Conservation (phyloP, 805 yeast species). For the Ogataea nonfermentans region DNA sequence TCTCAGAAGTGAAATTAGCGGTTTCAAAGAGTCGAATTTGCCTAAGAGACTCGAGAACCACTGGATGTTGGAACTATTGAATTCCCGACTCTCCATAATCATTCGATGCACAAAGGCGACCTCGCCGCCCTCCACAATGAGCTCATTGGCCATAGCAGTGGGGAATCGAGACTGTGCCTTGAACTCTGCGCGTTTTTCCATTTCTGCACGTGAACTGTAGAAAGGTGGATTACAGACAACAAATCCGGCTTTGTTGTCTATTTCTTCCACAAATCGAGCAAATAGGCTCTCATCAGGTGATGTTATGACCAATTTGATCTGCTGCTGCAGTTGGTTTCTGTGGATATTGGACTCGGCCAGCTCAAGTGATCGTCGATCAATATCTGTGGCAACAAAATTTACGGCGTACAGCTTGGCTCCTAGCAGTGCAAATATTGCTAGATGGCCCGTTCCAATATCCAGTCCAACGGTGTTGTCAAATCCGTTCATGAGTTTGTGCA, state of each 20-base stretch:
- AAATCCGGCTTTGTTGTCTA: constrained; percentile 24
- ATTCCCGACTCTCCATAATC: constrained; percentile 32
- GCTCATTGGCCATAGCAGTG: constrained; percentile 36
- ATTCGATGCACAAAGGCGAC: constrained; percentile 36
- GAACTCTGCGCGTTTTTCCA: constrained; percentile 19
- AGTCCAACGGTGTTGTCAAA: constrained; percentile 26
- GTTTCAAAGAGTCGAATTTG: constrained; percentile 17
- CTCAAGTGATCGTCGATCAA: constrained; percentile 35
- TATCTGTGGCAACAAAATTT: constrained; percentile 42
- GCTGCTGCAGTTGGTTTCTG: constrained; percentile 26
- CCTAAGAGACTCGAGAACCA: constrained; percentile 42
- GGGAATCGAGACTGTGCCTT: constrained; percentile 25
- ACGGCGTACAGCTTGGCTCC: constrained; percentile 23
- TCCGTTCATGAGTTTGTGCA: constrained; percentile 13
- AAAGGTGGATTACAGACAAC: constrained; percentile 57
- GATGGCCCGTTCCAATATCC: constrained; percentile 52
- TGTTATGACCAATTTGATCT: constrained; percentile 19
- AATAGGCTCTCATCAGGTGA: constrained; percentile 19
- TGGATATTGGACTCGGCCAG: constrained; percentile 30
- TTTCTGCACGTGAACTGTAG: constrained; percentile 37
- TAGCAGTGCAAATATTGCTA: constrained; percentile 46
- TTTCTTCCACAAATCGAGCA: not conserved
- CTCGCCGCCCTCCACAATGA: constrained; percentile 49
- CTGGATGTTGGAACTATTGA: constrained; percentile 11
- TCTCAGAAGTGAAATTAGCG: constrained; percentile 12